Base-by-base conservation (phyloP, 106 monocot genomes). In the Triglochin maritima region DNA sequence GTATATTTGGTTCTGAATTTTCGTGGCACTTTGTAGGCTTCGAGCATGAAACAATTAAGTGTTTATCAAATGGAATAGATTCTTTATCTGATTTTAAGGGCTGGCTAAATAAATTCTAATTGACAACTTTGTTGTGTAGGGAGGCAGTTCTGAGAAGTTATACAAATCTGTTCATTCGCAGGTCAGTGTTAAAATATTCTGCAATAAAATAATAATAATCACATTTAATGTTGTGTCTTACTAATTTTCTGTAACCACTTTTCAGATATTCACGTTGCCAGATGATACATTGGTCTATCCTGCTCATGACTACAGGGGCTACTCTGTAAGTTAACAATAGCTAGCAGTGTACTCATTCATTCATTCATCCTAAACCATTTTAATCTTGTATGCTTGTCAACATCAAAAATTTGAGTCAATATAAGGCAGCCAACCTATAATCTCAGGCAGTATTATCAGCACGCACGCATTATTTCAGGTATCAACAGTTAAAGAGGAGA, bases 241-340 rank as follows among this genome's bases (percentile, higher is more conserved):
- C 52, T 16, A 62, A 57, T 43, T 65, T 4, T 12, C 16, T 63
- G 8, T 61, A 13, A 17, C 47, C 3, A 29, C 46, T 49, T 61
- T 16, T 41, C 79, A 95, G 95, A 95, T 95, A 72, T 90, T 95
- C 71, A 80, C 87, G 49, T 77, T 95, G 79, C 95, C 90, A 16
- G 79, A 87, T 45, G 90, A 87, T 73, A 90, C 95, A 44, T 69
- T 95, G 45, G 7, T 95, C 5, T 95, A 90, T 74, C 95, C 95
- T 71, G 95, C 76, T 76, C 95, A 95, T 87, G 95, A 96, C 73
- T 96, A 96, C 61, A 88, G 82, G 67, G 95, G 95, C 9, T 96
- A 83, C 78, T 83, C 87, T 6, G 95, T 96, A 78, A 79, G 83
- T 44, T 49, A 11, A 29, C 29, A 29, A 29, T 29, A 29, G 29